Percentiles rank a stretch among this genome's conserved stretches.
Evolutionary conservation across 192 early-diverging fungal genomes (phyloP).

Genomic region (Dimargaris cristalligena): DNA sequence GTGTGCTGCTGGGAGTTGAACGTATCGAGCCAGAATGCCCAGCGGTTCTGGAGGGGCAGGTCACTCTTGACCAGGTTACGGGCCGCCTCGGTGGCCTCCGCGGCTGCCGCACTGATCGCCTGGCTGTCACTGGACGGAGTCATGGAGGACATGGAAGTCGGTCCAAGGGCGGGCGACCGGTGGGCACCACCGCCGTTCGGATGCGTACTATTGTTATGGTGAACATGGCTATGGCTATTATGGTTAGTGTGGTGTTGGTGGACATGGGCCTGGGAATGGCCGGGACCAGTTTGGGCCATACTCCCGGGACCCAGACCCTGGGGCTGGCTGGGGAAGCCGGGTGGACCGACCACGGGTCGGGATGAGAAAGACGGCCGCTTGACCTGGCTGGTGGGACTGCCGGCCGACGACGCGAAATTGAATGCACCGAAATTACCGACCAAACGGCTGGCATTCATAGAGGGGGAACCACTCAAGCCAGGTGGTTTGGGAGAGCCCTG

Average conservation of each 20-base stretch:
- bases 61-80: background rate
- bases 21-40: constrained; percentile 10
- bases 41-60: constrained; percentile 7
- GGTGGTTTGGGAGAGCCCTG: background rate
- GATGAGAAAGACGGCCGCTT: background rate
- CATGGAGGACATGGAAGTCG: background rate
- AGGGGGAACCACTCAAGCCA: background rate
- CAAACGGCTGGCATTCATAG: background rate
- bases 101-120: background rate
- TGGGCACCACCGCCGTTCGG: too few species aligned
- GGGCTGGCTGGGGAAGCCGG: background rate
- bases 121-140: background rate
- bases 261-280: background rate
- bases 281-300: background rate
- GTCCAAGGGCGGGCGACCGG: background rate
- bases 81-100: background rate
- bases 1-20: constrained; percentile 11
- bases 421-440: background rate
- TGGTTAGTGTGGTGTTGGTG: too few species aligned
- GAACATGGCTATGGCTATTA: too few species aligned
- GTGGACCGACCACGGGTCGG: background rate
- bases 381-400: background rate
- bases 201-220: too few species aligned
- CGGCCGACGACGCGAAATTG: background rate
- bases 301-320: background rate